Evolutionary conservation across 2,329 filamentous ascomycete genomes (phyloP).

Genomic region (Penicillium sp.): DNA sequence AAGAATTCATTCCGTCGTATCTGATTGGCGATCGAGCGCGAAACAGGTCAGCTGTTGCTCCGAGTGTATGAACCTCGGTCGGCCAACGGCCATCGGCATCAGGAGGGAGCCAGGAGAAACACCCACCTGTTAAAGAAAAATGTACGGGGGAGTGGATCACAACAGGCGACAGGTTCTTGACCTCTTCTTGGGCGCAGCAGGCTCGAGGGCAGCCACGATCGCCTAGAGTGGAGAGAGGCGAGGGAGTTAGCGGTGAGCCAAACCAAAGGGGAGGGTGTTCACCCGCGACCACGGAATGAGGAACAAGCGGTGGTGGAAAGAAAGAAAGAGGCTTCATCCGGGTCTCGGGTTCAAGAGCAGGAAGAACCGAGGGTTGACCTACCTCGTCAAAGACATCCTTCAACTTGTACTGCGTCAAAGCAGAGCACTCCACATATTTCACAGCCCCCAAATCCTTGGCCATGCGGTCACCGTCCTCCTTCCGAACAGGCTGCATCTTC

Average conservation of each 20-base stretch:
- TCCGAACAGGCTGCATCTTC: conserved; percentile 90
- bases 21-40: conserved; percentile 12
- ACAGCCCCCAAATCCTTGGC: conserved; percentile 96
- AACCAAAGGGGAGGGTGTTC: not conserved
- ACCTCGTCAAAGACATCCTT: conserved; percentile 99
- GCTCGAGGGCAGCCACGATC: conserved; percentile 93
- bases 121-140: conserved; percentile 25
- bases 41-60: not conserved
- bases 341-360: too few species aligned
- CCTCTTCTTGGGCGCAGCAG: conserved; percentile 77
- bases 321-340: not conserved
- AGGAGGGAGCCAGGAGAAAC: not conserved
- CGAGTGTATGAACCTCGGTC: not conserved
- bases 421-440: conserved; percentile 98
- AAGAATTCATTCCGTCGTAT: conserved; percentile 35
- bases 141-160: conserved; percentile 46
- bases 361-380: conserved; percentile 26
- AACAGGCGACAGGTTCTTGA: conserved; percentile 70
- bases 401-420: conserved; percentile 95
- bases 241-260: conserved; percentile 20
- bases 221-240: conserved; percentile 59
- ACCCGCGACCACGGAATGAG: not conserved
- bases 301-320: too few species aligned
- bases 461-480: conserved; percentile 93
- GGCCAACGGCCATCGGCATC: not conserved